Evolutionary conservation across 352 stramenopile species (phyloP).

Genomic region (Phytophthora sansomeana): DNA sequence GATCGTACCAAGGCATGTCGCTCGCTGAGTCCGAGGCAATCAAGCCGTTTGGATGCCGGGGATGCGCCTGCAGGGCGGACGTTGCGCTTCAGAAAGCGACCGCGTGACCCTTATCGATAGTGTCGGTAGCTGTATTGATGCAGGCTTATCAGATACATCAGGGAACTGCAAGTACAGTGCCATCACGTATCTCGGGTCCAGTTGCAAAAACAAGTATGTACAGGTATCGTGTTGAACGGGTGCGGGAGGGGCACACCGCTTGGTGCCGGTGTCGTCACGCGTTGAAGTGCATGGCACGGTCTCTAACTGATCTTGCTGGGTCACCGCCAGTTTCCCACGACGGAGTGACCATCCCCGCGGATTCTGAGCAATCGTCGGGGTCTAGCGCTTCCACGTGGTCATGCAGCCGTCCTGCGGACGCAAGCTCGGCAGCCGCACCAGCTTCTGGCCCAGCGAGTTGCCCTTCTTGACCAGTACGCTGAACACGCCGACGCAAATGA

Average conservation of each 20-base stretch:
- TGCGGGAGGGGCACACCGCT: background rate
- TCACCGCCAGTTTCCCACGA: constrained; percentile 1
- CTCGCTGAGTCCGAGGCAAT: constrained; percentile 21
- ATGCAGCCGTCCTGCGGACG: constrained; percentile 80
- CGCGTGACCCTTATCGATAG: background rate
- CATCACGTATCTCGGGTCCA: background rate
- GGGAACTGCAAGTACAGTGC: background rate
- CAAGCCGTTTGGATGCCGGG: constrained; percentile 35
- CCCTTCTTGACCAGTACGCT: constrained; percentile 82
- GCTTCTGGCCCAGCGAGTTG: constrained; percentile 63
- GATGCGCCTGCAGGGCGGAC: background rate
- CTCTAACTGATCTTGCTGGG: background rate
- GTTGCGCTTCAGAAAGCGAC: constrained; percentile 35
- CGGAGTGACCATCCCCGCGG: constrained; percentile 20
- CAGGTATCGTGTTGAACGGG: background rate
- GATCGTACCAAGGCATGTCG: constrained; percentile 15
- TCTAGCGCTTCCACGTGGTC: constrained; percentile 76
- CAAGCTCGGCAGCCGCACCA: constrained; percentile 72
- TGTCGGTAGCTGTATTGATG: background rate
- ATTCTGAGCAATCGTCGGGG: constrained; percentile 19
- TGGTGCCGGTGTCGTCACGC: constrained; percentile 1
- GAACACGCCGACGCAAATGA: constrained; percentile 60
- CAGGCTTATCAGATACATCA: background rate
- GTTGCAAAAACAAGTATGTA: constrained; percentile 7
- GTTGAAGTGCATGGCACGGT: constrained; percentile 11